phyloP scores from a whole-genome alignment of 2,329 filamentous ascomycete genomes.

The Teratosphaeriaceae sp. region DNA sequence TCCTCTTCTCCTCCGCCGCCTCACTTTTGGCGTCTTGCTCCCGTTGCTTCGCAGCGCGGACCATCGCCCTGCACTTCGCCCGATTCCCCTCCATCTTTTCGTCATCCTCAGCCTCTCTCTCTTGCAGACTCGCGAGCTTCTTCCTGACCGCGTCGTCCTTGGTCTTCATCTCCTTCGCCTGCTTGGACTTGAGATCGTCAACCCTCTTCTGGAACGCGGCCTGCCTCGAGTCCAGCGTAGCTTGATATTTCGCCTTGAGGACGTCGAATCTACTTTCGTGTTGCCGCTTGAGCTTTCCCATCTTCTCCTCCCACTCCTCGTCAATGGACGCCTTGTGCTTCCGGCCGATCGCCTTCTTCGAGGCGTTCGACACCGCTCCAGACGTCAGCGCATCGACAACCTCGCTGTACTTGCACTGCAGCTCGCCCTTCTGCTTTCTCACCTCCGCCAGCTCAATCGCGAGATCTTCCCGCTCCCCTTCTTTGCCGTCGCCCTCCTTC shows the following conservation, averaged over 20 bases:
- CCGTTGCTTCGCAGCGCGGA: neutral
- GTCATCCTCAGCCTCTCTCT: too few relatives aligned
- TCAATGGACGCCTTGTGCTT: conserved; percentile 2
- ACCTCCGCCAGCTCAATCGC: conserved; percentile 2
- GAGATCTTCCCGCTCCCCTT: neutral
- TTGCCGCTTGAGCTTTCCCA: neutral
- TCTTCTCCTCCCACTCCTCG: conserved; percentile 4
- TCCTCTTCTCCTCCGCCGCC: neutral
- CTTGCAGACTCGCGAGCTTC: conserved; percentile 2
- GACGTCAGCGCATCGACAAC: too few relatives aligned
- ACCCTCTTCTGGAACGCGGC: neutral
- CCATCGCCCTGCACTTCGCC: neutral
- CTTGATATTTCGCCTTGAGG: neutral
- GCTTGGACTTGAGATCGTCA: conserved; percentile 3
- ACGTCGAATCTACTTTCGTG: neutral
- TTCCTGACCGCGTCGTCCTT: neutral
- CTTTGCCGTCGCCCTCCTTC: too few relatives aligned
- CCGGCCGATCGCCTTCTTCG: neutral
- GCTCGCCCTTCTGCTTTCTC: neutral
- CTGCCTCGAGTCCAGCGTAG: conserved; percentile 2
- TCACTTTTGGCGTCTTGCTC: neutral
- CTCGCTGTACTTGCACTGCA: too few relatives aligned
- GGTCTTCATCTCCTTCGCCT: neutral
- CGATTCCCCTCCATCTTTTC: neutral
- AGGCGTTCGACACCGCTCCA: too few relatives aligned